phyloP scores from a whole-genome alignment of 2,329 filamentous ascomycete species.

The Fusarium coicis region DNA sequence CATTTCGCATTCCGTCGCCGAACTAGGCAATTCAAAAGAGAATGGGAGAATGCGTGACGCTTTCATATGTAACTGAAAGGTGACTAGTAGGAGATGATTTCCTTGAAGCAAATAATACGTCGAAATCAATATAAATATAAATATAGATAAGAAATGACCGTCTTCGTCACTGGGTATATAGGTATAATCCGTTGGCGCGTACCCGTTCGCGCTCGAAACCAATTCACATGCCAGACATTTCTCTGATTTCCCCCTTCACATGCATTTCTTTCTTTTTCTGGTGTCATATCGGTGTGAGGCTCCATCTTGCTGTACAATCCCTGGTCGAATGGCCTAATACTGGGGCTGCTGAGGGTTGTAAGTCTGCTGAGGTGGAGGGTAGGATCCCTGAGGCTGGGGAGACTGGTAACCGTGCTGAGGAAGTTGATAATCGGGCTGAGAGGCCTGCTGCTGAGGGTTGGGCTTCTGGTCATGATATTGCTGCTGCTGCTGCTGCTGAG shows the following conservation, averaged over 20 bases:
- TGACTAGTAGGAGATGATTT: background rate
- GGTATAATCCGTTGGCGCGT: slow-evolving; percentile 39
- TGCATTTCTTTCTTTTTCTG: slow-evolving; percentile 1
- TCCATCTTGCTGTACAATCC: background rate
- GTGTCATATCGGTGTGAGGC: slow-evolving; percentile 5
- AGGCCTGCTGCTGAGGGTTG: slow-evolving; percentile 20
- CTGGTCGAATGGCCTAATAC: slow-evolving; percentile 21
- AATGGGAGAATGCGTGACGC: background rate
- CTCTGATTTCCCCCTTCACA: background rate
- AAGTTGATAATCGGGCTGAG: slow-evolving; percentile 30
- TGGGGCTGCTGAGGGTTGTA: slow-evolving; percentile 43
- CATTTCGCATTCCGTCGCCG: background rate
- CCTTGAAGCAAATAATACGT: slow-evolving; percentile 1
- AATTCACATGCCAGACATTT: slow-evolving; percentile 4
- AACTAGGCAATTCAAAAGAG: background rate
- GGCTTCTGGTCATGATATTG: slow-evolving; percentile 17
- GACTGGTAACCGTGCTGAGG: slow-evolving; percentile 36
- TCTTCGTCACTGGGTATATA: slow-evolving; percentile 43
- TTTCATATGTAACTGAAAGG: background rate
- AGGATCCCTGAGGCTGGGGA: slow-evolving; percentile 39
- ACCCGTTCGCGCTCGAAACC: slow-evolving; percentile 21
- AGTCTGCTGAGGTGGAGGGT: slow-evolving; percentile 37
- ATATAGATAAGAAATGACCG: slow-evolving; percentile 24
- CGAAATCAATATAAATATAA: background rate
- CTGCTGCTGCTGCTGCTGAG: slow-evolving; percentile 11